Conservation (phyloP, 2,329 filamentous ascomycete genomes). For the Aspergillus brasiliensis region DNA sequence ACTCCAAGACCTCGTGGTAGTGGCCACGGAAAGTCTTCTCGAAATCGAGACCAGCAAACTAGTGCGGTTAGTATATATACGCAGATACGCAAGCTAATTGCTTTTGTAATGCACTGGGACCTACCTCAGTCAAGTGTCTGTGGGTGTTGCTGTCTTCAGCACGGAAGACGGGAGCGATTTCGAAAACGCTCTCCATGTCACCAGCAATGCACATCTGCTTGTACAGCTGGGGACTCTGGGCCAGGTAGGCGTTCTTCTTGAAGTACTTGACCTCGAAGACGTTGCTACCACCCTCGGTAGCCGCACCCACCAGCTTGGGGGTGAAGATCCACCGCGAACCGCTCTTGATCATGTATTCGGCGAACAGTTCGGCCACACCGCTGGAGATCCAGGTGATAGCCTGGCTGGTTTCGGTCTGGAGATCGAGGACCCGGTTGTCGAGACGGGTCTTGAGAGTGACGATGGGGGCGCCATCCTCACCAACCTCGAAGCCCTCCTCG, state of each 20-base stretch:
- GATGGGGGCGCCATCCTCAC: slow-evolving; percentile 61
- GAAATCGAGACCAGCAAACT: slow-evolving; percentile 57
- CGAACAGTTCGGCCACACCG: slow-evolving; percentile 70
- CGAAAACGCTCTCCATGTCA: slow-evolving; percentile 65
- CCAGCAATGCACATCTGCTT: slow-evolving; percentile 70
- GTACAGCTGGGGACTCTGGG: slow-evolving; percentile 66
- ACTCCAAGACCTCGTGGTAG: slow-evolving; percentile 55
- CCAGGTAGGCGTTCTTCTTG: slow-evolving; percentile 71
- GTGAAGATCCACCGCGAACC: slow-evolving; percentile 85
- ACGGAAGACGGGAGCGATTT: slow-evolving; percentile 67
- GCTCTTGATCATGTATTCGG: slow-evolving; percentile 73
- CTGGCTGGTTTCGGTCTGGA: slow-evolving; percentile 87
- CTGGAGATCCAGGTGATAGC: slow-evolving; percentile 75
- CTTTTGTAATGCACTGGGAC: background rate
- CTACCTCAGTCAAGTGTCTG: slow-evolving; percentile 64
- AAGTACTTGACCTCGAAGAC: slow-evolving; percentile 93
- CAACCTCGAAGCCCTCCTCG: slow-evolving; percentile 52
- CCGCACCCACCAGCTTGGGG: slow-evolving; percentile 83
- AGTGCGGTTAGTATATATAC: slow-evolving; percentile 20
- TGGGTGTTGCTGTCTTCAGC: slow-evolving; percentile 70
- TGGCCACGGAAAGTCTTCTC: slow-evolving; percentile 53
- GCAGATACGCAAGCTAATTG: no score
- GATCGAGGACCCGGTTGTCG: slow-evolving; percentile 90
- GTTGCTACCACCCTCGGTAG: slow-evolving; percentile 89
- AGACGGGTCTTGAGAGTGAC: slow-evolving; percentile 83